phyloP scores from a whole-genome alignment of 352 stramenopile genomes.

The Hyaloperonospora brassicae region DNA sequence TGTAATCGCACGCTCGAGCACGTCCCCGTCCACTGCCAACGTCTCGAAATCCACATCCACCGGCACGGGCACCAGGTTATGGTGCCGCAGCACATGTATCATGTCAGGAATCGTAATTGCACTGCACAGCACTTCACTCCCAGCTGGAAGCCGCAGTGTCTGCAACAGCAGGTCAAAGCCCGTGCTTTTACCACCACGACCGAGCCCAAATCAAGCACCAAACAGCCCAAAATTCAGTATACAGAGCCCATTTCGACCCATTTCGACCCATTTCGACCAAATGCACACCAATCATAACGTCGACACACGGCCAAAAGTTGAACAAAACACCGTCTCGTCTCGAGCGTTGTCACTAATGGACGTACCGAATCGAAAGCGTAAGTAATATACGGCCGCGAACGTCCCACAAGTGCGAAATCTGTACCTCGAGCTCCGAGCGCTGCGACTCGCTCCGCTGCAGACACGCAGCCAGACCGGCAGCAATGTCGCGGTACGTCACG shows the following conservation, averaged over 20 bases:
- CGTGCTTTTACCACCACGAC: conserved; percentile 32
- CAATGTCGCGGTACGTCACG: conserved; percentile 68
- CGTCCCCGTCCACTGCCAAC: conserved; percentile 45
- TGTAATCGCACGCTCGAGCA: conserved; percentile 37
- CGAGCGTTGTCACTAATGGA: too few relatives aligned
- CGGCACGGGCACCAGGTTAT: conserved; percentile 65
- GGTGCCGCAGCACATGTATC: conserved; percentile 67
- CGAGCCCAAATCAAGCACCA: too few relatives aligned
- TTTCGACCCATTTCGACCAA: too few relatives aligned
- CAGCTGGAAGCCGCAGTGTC: conserved; percentile 55
- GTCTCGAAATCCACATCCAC: conserved; percentile 46
- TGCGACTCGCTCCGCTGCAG: conserved; percentile 50
- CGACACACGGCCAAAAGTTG: too few relatives aligned
- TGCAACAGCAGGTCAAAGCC: conserved; percentile 76
- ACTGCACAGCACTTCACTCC: conserved; percentile 69
- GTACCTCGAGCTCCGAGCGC: conserved; percentile 40
- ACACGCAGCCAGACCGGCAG: conserved; percentile 42
- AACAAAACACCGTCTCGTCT: too few relatives aligned
- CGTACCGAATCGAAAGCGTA: conserved; percentile 63
- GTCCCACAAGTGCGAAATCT: conserved; percentile 50
- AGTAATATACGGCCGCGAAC: conserved; percentile 51
- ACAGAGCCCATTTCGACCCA: too few relatives aligned
- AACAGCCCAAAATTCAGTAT: too few relatives aligned
- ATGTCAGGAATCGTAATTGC: conserved; percentile 84
- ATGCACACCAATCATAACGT: too few relatives aligned